Percentiles rank a stretch among this genome's conserved stretches.
phyloP scores from a whole-genome alignment of 768 basidiomycete species.

The Jaapia argillacea region DNA sequence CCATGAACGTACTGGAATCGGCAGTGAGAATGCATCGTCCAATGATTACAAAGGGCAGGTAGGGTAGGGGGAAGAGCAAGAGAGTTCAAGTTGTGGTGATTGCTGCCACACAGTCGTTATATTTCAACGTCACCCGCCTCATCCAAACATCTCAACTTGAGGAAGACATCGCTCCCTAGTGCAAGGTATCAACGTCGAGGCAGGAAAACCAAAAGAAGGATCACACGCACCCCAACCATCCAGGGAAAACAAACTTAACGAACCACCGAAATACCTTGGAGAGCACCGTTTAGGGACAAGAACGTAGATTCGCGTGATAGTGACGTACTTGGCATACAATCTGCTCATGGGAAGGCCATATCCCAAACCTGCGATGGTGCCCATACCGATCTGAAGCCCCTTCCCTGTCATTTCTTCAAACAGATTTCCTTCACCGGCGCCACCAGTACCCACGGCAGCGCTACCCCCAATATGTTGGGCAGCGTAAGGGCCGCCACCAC shows the following conservation, averaged over 20 bases:
- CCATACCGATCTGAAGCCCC: constrained; percentile 70
- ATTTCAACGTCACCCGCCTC: constrained; percentile 42
- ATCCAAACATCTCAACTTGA: constrained; percentile 44
- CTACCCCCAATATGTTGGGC: constrained; percentile 70
- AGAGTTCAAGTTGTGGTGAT: no score
- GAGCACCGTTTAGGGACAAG: no score
- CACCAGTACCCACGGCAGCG: constrained; percentile 41
- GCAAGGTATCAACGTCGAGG: constrained; percentile 5
- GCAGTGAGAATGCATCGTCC: no score
- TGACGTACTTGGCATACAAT: constrained; percentile 50
- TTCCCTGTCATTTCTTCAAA: constrained; percentile 74
- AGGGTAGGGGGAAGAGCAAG: no score
- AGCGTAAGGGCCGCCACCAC: constrained; percentile 63
- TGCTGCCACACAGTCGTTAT: no score
- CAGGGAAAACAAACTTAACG: constrained; percentile 68
- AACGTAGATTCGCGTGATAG: no score
- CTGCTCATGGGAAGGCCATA: constrained; percentile 81
- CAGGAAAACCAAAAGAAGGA: background rate
- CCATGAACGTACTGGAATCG: no score
- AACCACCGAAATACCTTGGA: constrained; percentile 75
- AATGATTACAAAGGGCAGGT: no score
- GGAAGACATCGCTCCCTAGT: constrained; percentile 40
- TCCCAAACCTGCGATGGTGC: constrained; percentile 85
- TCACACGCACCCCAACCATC: constrained; percentile 68
- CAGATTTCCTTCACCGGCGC: constrained; percentile 35